phyloP scores from a whole-genome alignment of 2,329 filamentous ascomycete species.

The Fusarium anthophilum region DNA sequence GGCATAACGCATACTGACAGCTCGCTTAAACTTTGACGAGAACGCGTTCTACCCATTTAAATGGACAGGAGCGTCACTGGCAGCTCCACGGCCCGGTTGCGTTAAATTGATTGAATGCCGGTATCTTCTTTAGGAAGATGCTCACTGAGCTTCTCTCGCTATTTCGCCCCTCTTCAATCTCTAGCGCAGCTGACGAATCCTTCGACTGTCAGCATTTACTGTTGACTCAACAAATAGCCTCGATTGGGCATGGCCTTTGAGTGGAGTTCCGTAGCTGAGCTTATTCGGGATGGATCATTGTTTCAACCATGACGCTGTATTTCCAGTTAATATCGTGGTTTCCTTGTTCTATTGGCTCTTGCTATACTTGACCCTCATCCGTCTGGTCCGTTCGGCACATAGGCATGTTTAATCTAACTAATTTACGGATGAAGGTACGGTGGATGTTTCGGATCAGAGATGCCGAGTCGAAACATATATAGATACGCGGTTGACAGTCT shows the following conservation, averaged over 20 bases:
- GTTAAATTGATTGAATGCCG: not conserved
- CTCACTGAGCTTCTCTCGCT: not conserved
- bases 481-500: not conserved
- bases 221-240: not conserved
- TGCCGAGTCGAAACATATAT: not conserved
- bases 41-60: not conserved
- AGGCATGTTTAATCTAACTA: too few relatives aligned
- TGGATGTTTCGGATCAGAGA: not conserved
- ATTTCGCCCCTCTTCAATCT: not conserved
- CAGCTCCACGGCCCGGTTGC: not conserved
- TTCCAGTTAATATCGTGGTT: not conserved
- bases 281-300: not conserved
- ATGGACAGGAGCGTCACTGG: not conserved
- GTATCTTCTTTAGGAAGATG: not conserved
- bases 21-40: not conserved
- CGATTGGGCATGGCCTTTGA: not conserved
- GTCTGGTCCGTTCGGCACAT: not conserved
- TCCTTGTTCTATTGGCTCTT: not conserved
- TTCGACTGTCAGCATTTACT: not conserved
- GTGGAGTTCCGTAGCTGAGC: not conserved
- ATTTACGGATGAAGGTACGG: not conserved
- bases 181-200: not conserved
- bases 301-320: not conserved
- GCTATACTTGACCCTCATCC: not conserved
- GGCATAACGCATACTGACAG: not conserved